Base-by-base conservation (phyloP, 768 basidiomycete species). In the Artomyces pyxidatus region DNA sequence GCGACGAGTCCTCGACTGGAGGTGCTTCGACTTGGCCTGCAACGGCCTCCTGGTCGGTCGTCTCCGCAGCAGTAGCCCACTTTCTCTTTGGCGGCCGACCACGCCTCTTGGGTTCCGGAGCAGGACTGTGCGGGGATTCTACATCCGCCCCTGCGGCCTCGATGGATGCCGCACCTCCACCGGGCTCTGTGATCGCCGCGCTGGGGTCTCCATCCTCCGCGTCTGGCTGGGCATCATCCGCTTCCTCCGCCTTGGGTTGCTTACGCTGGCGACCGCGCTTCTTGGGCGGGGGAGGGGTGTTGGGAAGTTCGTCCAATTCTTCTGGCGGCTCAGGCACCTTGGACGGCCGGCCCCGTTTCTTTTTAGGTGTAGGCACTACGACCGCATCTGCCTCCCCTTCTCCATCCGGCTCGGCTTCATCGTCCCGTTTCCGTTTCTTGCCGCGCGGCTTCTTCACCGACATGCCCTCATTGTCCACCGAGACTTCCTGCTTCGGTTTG, bases 241-340 rank as follows among this genome's bases (percentile, higher is more conserved):
- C 53, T 29, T 59, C 60, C 17, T 26, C 47, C 55, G 66, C 65
- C 19, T 47, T 49, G n/a, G 63, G 63, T 17, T 53, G 19, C 47
- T 60, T 59, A 30, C 51, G 56, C 4, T 56, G 59, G 28, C 72
- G 67, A 22, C 71, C 71, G 14, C 71, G 73, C 43, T 71, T 73
- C 52, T 58, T 65, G 2, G 59, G 58, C 29, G 48, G 42, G 12
- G 44, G 29, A 6, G 49, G 32, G 37, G n/a, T 47, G 16, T 40
- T 48, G 6, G 30, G 41, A 17, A 46, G 30, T 4, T 30, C 26
- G 48, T 8, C 29, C 39, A 21, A 16, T 4, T 41, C 39, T 21
- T 65, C 21, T 48, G 23, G 7, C 4, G 17, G 32, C n/a, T n/a
- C n/a, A 17, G 32, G 12, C 7, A 14, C 22, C 42, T 54, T 70